These are phyloP conservation scores for Phyllachora maydis DNA, from an alignment of 2,329 filamentous ascomycete genomes.

Conservation along the genomic window DNA sequence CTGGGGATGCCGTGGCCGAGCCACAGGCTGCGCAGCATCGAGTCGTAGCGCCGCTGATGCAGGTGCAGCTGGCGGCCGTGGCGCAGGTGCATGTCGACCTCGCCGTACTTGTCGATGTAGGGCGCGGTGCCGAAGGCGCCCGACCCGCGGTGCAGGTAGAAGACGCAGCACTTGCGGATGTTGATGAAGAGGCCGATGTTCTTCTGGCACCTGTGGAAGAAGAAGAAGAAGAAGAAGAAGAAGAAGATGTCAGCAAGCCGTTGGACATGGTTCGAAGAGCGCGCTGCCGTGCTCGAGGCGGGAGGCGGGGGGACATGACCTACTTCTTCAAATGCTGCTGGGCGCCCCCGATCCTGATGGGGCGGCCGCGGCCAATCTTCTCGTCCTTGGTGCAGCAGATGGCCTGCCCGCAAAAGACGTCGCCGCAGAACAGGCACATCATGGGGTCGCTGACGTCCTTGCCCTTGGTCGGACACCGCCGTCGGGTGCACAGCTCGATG, in stretches of 20 bases:
- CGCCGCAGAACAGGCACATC: constrained; percentile 85
- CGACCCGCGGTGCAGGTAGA: constrained; percentile 64
- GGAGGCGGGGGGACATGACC: constrained; percentile 19
- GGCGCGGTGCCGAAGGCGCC: constrained; percentile 77
- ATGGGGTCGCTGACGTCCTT: constrained; percentile 82
- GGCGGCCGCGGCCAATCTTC: constrained; percentile 17
- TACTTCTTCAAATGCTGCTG: constrained; percentile 80
- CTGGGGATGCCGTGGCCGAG: constrained; percentile 72
- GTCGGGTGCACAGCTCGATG: constrained; percentile 75
- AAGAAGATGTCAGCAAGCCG: constrained; percentile 2
- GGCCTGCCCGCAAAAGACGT: constrained; percentile 90
- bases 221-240: no score
- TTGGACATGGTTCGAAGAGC: constrained; percentile 9
- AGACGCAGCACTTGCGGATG: constrained; percentile 83
- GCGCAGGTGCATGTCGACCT: constrained; percentile 78
- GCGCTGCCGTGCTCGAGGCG: no score
- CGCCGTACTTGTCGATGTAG: constrained; percentile 89
- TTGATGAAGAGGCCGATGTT: constrained; percentile 91
- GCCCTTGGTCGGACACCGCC: constrained; percentile 71
- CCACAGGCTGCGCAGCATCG: constrained; percentile 69
- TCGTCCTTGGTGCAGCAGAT: constrained; percentile 66
- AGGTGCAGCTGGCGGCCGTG: constrained; percentile 79
- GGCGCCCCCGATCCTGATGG: constrained; percentile 48
- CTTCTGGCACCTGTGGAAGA: constrained; percentile 71
- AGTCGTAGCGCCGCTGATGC: constrained; percentile 86